Evolutionary conservation across 306 rosid genomes (phyloP).

Genomic region (Neltuma alba): DNA sequence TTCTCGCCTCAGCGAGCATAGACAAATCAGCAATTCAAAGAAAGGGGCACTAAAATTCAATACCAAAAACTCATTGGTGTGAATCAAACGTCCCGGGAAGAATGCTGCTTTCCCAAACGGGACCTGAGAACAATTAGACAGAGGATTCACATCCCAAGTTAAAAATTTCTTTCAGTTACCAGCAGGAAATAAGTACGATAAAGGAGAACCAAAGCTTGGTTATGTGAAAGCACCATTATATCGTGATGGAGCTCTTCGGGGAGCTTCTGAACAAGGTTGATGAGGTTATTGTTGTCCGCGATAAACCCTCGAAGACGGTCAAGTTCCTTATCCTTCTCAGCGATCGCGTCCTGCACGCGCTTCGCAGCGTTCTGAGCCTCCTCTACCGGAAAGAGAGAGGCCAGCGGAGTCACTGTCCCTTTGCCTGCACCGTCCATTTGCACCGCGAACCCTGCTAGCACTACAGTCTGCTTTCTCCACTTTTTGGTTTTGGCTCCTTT

Average conservation of each 20-base stretch:
- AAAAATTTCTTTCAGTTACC: not conserved
- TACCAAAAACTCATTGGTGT: constrained; percentile 91
- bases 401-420: constrained; percentile 68
- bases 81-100: constrained; percentile 89
- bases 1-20: not conserved
- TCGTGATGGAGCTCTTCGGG: constrained; percentile 85
- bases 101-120: constrained; percentile 97
- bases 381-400: constrained; percentile 58
- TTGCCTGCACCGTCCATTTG: constrained; percentile 39
- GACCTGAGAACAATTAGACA: constrained; percentile 50
- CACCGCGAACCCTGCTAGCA: not conserved
- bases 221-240: constrained; percentile 54
- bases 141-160: not conserved
- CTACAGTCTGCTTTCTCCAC: not conserved
- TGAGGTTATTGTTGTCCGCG: constrained; percentile 63
- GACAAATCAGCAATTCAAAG: not conserved
- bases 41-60: not conserved
- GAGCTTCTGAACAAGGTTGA: constrained; percentile 75
- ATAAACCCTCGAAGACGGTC: constrained; percentile 57
- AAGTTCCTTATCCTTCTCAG: constrained; percentile 51
- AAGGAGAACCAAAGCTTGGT: not conserved
- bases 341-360: constrained; percentile 58
- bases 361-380: constrained; percentile 68
- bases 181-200: not conserved
- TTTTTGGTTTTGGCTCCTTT: not conserved